Evolutionary conservation across 1,139 yeast species (phyloP).

Genomic region (Zhuliangozyma parablackwelliae): DNA sequence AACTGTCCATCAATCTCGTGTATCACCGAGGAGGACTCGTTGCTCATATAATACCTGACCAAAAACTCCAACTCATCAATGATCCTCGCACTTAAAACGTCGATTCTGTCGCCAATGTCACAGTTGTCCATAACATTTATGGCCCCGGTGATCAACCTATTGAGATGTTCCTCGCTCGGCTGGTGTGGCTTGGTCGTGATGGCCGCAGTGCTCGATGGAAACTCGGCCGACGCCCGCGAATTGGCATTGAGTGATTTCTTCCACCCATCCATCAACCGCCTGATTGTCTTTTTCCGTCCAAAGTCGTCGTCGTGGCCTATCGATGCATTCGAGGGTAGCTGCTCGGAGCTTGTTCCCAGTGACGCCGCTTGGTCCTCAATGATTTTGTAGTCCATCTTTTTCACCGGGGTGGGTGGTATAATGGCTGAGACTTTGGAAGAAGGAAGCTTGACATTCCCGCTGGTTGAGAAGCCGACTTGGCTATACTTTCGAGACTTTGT

Average conservation of each 20-base stretch:
- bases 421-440: slow-evolving; percentile 41
- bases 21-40: slow-evolving; percentile 19
- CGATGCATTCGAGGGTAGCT: too few species aligned
- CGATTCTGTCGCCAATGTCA: slow-evolving; percentile 48
- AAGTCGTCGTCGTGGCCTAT: slow-evolving; percentile 11
- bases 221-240: not conserved
- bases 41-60: slow-evolving; percentile 30
- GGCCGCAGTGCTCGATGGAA: not conserved
- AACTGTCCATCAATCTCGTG: slow-evolving; percentile 18
- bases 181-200: slow-evolving; percentile 1
- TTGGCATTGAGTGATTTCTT: slow-evolving; percentile 20
- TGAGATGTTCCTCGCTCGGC: slow-evolving; percentile 7
- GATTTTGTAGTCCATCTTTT: slow-evolving; percentile 45
- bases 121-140: slow-evolving; percentile 13
- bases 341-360: not conserved
- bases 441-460: slow-evolving; percentile 48
- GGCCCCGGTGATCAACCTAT: slow-evolving; percentile 8
- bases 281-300: slow-evolving; percentile 34
- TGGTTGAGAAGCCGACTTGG: slow-evolving; percentile 42
- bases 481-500: slow-evolving; percentile 12
- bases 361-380: slow-evolving; percentile 2
- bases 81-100: slow-evolving; percentile 73
- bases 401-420: slow-evolving; percentile 67
- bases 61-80: slow-evolving; percentile 63
- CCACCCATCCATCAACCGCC: slow-evolving; percentile 41